Conservation (phyloP, 345 rosid species). For the Ceriops decandra region DNA sequence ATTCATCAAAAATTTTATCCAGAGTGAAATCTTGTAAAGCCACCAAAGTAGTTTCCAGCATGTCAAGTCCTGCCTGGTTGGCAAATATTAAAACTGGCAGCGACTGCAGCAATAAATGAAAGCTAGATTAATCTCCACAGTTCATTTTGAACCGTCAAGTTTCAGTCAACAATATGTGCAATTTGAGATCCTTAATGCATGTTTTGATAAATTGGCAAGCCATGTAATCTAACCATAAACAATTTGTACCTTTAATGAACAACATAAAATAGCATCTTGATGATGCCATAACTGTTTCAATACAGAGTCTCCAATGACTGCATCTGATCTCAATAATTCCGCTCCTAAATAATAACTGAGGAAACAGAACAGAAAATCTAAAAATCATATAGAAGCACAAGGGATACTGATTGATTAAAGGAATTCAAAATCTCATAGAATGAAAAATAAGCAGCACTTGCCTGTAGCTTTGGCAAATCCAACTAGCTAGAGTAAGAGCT, state of each 20-base stretch:
- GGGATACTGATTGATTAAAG: not conserved
- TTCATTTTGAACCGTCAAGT: not conserved
- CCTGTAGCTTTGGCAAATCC: conserved; percentile 93
- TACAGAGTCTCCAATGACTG: conserved; percentile 48
- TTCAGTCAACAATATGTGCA: not conserved
- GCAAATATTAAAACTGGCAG: conserved; percentile 84
- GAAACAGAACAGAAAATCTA: conserved; percentile 12
- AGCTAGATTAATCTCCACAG: not conserved
- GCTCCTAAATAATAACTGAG: conserved; percentile 68
- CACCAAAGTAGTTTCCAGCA: conserved; percentile 95
- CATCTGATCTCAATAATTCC: conserved; percentile 61
- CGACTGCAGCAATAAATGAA: conserved; percentile 45
- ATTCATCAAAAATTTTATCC: conserved; percentile 83
- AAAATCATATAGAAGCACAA: not conserved
- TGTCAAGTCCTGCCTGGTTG: conserved; percentile 98
- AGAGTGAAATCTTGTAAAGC: conserved; percentile 91
- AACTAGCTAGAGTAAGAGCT: conserved; percentile 81
- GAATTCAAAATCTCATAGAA: not conserved
- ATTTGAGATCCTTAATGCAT: not conserved
- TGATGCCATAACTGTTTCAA: conserved; percentile 86
- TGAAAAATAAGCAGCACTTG: conserved; percentile 18
- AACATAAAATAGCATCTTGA: conserved; percentile 88
- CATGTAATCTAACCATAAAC: not conserved
- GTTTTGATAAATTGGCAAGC: not conserved
- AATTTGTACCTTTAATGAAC: conserved; percentile 68